Conservation (phyloP, 2,329 filamentous ascomycete genomes). For the Colletotrichum australisinense region DNA sequence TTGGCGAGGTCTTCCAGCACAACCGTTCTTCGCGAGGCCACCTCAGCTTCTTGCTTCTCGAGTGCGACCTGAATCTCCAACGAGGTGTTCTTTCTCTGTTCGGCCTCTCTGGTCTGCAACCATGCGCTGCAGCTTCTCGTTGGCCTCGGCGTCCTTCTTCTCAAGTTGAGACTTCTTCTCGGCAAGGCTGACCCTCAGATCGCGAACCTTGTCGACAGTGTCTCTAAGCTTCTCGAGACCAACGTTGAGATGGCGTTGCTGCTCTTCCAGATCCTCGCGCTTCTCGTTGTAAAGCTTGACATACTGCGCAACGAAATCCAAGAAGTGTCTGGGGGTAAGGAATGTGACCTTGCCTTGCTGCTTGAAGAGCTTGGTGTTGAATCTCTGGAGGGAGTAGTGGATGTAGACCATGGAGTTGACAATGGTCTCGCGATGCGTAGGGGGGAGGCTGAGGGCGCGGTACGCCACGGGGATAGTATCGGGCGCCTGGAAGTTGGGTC, state of each 20-base stretch:
- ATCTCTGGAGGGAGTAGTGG: conserved; percentile 91
- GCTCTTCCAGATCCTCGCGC: conserved; percentile 96
- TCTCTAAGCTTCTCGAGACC: conserved; percentile 97
- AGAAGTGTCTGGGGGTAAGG: conserved; percentile 94
- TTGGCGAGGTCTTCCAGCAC: conserved; percentile 89
- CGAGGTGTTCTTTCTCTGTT: conserved; percentile 88
- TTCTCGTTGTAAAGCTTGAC: conserved; percentile 98
- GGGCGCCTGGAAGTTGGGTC: conserved; percentile 84
- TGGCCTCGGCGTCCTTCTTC: conserved; percentile 93
- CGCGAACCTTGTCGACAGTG: conserved; percentile 96
- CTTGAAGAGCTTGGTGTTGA: conserved; percentile 88
- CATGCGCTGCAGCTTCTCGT: conserved; percentile 98
- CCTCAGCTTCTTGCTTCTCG: conserved; percentile 89
- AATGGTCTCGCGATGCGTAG: conserved; percentile 90
- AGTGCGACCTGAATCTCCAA: conserved; percentile 89
- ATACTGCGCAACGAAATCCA: conserved; percentile 98
- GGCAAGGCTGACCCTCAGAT: conserved; percentile 88
- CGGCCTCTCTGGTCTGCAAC: conserved; percentile 95
- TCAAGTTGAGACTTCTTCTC: conserved; percentile 95
- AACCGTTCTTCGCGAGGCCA: conserved; percentile 83
- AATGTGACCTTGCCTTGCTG: conserved; percentile 94
- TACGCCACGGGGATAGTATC: conserved; percentile 95
- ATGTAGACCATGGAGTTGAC: conserved; percentile 99
- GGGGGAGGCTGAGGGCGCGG: conserved; percentile 83
- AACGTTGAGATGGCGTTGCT: conserved; percentile 97